phyloP scores from a whole-genome alignment of 2,329 filamentous ascomycete genomes.

The Juglanconis sp. region DNA sequence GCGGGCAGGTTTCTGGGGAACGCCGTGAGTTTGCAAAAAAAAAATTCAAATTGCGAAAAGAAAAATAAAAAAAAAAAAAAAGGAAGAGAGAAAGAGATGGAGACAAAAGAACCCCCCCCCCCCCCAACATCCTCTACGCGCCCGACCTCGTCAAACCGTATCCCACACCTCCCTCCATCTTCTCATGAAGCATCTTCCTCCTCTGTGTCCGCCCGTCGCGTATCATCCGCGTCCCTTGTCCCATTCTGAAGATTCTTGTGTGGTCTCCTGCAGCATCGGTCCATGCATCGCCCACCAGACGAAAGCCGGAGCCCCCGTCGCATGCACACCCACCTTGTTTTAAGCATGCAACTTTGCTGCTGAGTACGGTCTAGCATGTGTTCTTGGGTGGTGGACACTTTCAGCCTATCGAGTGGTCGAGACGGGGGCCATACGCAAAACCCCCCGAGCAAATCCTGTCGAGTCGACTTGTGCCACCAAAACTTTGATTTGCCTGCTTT shows the following conservation, averaged over 20 bases:
- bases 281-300: slow-evolving; percentile 14
- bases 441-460: slow-evolving; percentile 4
- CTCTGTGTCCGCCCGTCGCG: background rate
- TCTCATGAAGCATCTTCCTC: background rate
- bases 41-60: no score
- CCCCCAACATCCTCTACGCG: background rate
- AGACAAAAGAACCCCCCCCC: background rate
- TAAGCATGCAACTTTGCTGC: background rate
- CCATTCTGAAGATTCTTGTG: background rate
- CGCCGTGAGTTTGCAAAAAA: no score
- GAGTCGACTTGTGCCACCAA: background rate
- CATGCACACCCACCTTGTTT: slow-evolving; percentile 8
- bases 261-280: slow-evolving; percentile 2
- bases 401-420: slow-evolving; percentile 15
- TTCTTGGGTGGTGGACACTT: background rate
- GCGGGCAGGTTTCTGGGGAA: background rate
- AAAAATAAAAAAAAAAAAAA: background rate
- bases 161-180: background rate
- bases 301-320: background rate
- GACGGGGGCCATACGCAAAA: slow-evolving; percentile 1
- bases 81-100: background rate
- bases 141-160: background rate
- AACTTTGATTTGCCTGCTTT: slow-evolving; percentile 11
- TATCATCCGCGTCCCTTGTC: slow-evolving; percentile 6
- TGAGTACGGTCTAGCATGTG: background rate